A percentile compares a stretch with the other conserved stretches of the same genome.
Conservation (phyloP, 2,329 filamentous ascomycete genomes). For the Ophiognomonia clavigignenti-juglandacearum region DNA sequence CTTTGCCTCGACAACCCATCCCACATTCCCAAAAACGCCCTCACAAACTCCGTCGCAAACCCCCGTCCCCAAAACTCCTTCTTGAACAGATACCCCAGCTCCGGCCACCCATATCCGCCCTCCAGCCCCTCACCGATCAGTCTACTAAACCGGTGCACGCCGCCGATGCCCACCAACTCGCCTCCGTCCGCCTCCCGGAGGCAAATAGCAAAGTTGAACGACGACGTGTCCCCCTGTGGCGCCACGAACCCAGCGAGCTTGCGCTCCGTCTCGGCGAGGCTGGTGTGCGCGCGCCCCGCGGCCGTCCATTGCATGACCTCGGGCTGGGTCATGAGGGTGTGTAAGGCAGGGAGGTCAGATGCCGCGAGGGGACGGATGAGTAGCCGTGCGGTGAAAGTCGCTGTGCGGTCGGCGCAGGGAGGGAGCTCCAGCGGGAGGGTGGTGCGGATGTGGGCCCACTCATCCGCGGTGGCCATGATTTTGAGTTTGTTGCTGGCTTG, state of each 20-base stretch:
- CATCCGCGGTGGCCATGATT: background rate
- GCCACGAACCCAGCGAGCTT: constrained; percentile 38
- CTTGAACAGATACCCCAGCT: constrained; percentile 53
- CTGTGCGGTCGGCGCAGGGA: background rate
- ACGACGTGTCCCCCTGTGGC: constrained; percentile 42
- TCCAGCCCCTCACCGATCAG: background rate
- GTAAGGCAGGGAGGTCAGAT: constrained; percentile 43
- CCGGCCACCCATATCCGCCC: constrained; percentile 39
- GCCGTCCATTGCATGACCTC: constrained; percentile 60
- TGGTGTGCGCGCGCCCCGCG: constrained; percentile 30
- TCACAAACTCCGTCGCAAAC: constrained; percentile 52
- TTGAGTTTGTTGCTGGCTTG: too few species aligned
- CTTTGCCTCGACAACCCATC: constrained; percentile 43
- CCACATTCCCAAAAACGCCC: constrained; percentile 41
- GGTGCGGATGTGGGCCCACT: constrained; percentile 3
- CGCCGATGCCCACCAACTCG: constrained; percentile 48
- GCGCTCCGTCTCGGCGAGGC: constrained; percentile 37
- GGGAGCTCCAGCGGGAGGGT: background rate
- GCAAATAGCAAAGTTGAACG: constrained; percentile 54
- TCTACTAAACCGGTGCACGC: constrained; percentile 31
- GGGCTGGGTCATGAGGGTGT: constrained; percentile 49
- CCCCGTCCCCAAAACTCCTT: constrained; percentile 51
- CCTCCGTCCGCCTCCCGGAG: constrained; percentile 37
- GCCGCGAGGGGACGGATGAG: background rate
- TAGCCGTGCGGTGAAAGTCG: constrained; percentile 3